Evolutionary conservation across 768 basidiomycete genomes (phyloP).

Genomic region (Boletellus ananas): DNA sequence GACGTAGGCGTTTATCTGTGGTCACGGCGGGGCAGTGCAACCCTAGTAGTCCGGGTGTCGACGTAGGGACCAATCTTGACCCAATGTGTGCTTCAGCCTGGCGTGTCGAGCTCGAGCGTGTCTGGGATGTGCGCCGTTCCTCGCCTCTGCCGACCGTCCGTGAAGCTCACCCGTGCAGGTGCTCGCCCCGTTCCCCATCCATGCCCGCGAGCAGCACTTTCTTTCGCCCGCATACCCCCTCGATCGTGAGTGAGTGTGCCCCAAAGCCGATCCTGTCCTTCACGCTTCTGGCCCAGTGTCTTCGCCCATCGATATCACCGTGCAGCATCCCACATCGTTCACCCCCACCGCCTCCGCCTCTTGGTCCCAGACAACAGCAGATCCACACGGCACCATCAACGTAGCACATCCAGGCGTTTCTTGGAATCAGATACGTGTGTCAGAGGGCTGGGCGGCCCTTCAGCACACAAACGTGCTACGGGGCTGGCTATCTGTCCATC

Average conservation of each 20-base stretch:
- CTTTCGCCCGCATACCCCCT: conserved; percentile 76
- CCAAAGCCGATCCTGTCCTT: background rate
- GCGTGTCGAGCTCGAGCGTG: conserved; percentile 23
- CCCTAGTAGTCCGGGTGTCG: too few species aligned
- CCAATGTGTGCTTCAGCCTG: conserved; percentile 8
- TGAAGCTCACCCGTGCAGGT: conserved; percentile 40
- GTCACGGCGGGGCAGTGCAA: too few species aligned
- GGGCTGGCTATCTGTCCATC: conserved; percentile 56
- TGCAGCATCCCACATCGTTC: conserved; percentile 57
- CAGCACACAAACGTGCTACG: conserved; percentile 77
- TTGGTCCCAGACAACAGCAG: conserved; percentile 50
- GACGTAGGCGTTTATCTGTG: too few species aligned
- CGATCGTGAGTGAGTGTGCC: conserved; percentile 43
- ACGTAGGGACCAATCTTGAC: too few species aligned
- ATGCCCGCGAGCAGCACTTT: conserved; percentile 80
- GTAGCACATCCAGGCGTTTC: conserved; percentile 65
- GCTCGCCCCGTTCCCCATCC: conserved; percentile 80
- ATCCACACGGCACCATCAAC: conserved; percentile 45
- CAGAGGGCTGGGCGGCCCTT: conserved; percentile 84
- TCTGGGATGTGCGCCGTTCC: conserved; percentile 26
- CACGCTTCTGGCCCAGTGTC: conserved; percentile 7
- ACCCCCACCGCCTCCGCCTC: conserved; percentile 40
- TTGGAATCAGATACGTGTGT: conserved; percentile 63
- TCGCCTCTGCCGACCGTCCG: background rate
- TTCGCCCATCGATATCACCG: conserved; percentile 8